Conservation (phyloP, 2,329 filamentous ascomycete species). For the Clonostachys chloroleuca region DNA sequence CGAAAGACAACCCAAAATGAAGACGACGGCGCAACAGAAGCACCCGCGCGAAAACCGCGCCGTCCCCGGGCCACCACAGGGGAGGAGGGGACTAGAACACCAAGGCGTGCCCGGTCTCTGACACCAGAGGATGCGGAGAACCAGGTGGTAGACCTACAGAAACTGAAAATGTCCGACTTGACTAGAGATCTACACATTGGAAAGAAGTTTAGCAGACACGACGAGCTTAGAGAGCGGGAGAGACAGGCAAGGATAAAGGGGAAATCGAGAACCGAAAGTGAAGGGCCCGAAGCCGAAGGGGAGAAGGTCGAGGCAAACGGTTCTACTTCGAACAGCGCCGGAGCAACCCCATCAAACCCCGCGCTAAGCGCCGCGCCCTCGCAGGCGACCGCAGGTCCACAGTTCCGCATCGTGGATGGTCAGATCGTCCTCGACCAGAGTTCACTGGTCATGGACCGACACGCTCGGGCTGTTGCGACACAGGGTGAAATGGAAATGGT, state of each 20-base stretch:
- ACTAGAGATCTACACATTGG: slow-evolving; percentile 67
- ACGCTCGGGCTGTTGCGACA: slow-evolving; percentile 53
- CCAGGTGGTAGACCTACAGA: slow-evolving; percentile 59
- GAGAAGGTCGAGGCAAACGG: slow-evolving; percentile 5
- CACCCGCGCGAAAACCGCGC: slow-evolving; percentile 4
- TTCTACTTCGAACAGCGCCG: slow-evolving; percentile 3
- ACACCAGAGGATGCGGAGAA: slow-evolving; percentile 62
- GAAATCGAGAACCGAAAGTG: slow-evolving; percentile 18
- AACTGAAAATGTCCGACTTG: slow-evolving; percentile 69
- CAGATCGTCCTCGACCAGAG: slow-evolving; percentile 67
- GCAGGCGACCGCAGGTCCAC: slow-evolving; percentile 33
- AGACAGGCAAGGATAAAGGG: slow-evolving; percentile 30
- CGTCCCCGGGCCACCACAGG: background rate
- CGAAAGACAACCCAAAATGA: slow-evolving; percentile 11
- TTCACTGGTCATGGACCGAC: slow-evolving; percentile 64
- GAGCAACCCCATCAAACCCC: slow-evolving; percentile 8
- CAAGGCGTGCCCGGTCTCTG: slow-evolving; percentile 34
- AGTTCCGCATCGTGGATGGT: slow-evolving; percentile 65
- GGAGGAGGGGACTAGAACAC: slow-evolving; percentile 9
- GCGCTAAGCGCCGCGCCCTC: slow-evolving; percentile 11
- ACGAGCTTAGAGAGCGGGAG: slow-evolving; percentile 67
- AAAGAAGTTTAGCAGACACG: slow-evolving; percentile 70
- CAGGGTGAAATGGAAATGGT: slow-evolving; percentile 55
- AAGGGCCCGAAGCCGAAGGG: slow-evolving; percentile 1
- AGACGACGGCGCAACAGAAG: slow-evolving; percentile 6